These are phyloP conservation scores for Aspergillus sp. DNA, from an alignment of 2,329 filamentous ascomycete genomes.

Conservation along the genomic window DNA sequence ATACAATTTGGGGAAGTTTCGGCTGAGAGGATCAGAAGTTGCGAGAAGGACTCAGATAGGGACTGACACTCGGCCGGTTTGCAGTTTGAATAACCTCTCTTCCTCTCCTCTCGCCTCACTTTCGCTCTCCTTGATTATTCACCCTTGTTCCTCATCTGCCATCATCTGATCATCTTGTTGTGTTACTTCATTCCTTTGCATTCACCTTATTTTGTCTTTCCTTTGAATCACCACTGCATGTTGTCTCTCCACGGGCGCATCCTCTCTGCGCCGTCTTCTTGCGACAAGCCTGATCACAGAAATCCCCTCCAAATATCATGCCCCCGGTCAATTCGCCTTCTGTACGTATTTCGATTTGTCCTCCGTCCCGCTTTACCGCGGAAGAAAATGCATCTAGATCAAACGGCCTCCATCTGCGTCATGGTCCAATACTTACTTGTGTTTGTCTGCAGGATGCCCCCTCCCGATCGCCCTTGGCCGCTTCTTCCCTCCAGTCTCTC, in stretches of 20 bases:
- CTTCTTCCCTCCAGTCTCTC: slow-evolving; percentile 54
- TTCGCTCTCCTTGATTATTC: neutral
- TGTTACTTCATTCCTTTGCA: neutral
- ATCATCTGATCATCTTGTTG: neutral
- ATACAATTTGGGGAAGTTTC: slow-evolving; percentile 1
- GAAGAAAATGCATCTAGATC: neutral
- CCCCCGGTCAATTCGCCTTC: slow-evolving; percentile 50
- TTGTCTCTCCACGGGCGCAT: slow-evolving; percentile 15
- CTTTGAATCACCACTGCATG: slow-evolving; percentile 9
- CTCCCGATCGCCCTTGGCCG: slow-evolving; percentile 28
- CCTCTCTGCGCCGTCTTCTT: slow-evolving; percentile 17
- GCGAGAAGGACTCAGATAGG: neutral
- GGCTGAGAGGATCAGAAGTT: slow-evolving; percentile 8
- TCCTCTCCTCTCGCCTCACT: slow-evolving; percentile 3
- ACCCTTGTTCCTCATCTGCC: neutral
- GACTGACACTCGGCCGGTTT: slow-evolving; percentile 4
- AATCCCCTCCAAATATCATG: slow-evolving; percentile 31
- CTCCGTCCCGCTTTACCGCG: neutral
- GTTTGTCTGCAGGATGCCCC: slow-evolving; percentile 21
- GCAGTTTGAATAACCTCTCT: slow-evolving; percentile 6
- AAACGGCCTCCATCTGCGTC: slow-evolving; percentile 8
- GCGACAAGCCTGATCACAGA: neutral
- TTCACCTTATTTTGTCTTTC: neutral
- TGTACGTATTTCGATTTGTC: slow-evolving; percentile 37
- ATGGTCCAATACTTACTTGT: slow-evolving; percentile 3